Base-by-base conservation (phyloP, 768 basidiomycete species). In the Hemileccinum impolitum region DNA sequence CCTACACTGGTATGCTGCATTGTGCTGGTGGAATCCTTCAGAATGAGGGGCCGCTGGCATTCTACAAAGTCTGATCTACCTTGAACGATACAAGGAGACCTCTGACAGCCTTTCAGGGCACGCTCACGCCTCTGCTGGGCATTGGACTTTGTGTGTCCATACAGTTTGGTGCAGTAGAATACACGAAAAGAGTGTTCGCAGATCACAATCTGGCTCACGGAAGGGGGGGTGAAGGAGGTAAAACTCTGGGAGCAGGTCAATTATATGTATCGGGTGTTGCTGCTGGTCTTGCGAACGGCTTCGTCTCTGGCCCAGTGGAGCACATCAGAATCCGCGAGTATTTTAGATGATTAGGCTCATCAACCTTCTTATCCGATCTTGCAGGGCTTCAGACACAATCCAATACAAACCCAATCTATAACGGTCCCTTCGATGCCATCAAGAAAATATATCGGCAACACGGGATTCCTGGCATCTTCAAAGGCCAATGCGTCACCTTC, bases 81-180 rank as follows among this genome's bases (percentile, higher is more conserved):
- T 37, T 35, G n/a, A 13, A 45, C 18, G 15, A 25, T 30, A 28
- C 8, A 14, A 19, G 17, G 11, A 41, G 14, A 39, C 9, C 6
- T 34, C 50, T 56, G 36, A 54, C 43, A 43, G 53, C 26, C 15
- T 34, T 50, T 10, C 50, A 95, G 92, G 94, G 94, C 48, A 94
- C 94, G 1, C 70, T 95, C 40, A 87, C 92, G 1, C 94, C 94
- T 11, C 73, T 97, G 11, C 73, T 95, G 17, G 94, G 94, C 37
- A 94, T 97, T 53, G 94, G 94, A 54, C 78, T 90, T 35, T 97
- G 94, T 61, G 94, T 97, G 5, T 94, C 93, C 11, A 97, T 97
- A 63, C 94, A 97, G 66, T 97, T 97, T 63, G 94, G 84, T 48
- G 91, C 83, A 25, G 75, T 97, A 50, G 93, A 95, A 69, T 84